A percentile compares a stretch with the other conserved stretches of the same genome.
phyloP scores from a whole-genome alignment of 306 rosid genomes.

The Rubus parviflorus region DNA sequence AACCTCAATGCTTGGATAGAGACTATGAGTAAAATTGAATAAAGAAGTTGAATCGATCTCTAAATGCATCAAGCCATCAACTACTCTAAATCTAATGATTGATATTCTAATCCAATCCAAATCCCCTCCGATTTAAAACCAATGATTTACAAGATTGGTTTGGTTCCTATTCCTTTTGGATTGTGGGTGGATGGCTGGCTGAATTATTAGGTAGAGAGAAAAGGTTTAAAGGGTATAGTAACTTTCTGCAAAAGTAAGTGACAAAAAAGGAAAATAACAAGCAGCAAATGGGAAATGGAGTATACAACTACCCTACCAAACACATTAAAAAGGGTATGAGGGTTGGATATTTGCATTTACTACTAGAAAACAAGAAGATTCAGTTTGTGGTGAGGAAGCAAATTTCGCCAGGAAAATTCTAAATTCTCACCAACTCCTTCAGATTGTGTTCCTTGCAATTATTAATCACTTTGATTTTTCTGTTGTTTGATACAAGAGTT shows the following conservation, averaged over 20 bases:
- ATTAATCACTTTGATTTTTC: neutral
- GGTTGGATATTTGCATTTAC: slow-evolving; percentile 36
- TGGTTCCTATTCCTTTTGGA: neutral
- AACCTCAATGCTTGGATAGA: neutral
- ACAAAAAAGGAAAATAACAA: neutral
- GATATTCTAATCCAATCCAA: neutral
- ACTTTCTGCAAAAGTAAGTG: slow-evolving; percentile 11
- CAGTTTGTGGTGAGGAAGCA: neutral
- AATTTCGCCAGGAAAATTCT: neutral
- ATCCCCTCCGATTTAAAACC: neutral
- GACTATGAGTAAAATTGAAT: neutral
- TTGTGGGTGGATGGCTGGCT: too few species aligned
- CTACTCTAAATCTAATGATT: neutral
- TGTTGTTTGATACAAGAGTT: too few species aligned
- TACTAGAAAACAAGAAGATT: slow-evolving; percentile 17
- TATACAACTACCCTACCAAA: slow-evolving; percentile 43
- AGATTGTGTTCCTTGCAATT: neutral
- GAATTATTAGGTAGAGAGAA: neutral
- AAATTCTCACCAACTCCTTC: neutral
- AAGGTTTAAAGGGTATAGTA: neutral
- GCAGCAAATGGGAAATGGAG: slow-evolving; percentile 17
- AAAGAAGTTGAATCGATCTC: neutral
- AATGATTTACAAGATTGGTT: neutral
- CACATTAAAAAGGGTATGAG: slow-evolving; percentile 26
- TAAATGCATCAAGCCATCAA: neutral